These are phyloP conservation scores for Aspergillus ostianus DNA, from an alignment of 495 filamentous ascomycete species.

Conservation along the genomic window DNA sequence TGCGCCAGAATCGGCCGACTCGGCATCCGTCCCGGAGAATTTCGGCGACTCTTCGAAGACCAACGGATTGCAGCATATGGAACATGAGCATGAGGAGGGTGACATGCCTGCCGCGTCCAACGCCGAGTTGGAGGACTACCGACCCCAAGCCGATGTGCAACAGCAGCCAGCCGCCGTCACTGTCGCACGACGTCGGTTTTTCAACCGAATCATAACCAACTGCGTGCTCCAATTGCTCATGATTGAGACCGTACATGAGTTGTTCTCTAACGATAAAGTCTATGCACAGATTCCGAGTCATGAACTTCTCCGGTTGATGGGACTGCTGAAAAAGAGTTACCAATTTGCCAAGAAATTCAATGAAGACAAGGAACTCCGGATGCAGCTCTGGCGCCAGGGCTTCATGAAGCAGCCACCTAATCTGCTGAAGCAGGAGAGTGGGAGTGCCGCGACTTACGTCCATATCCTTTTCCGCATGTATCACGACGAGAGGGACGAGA, in stretches of 20 bases:
- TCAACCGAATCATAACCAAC: slow-evolving; percentile 99
- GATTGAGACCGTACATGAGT: slow-evolving; percentile 98
- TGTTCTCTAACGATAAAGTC: slow-evolving; percentile 95
- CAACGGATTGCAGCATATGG: slow-evolving; percentile 51
- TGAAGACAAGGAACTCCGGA: slow-evolving; percentile 90
- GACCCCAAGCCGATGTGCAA: slow-evolving; percentile 60
- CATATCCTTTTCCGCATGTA: slow-evolving; percentile 96
- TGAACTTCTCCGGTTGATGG: slow-evolving; percentile 90
- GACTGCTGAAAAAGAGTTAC: slow-evolving; percentile 88
- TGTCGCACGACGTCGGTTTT: slow-evolving; percentile 88
- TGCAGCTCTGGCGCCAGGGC: slow-evolving; percentile 91
- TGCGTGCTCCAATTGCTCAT: slow-evolving; percentile 96
- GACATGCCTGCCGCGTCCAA: slow-evolving; percentile 38
- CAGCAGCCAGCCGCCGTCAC: slow-evolving; percentile 91
- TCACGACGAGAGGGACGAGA: slow-evolving; percentile 79
- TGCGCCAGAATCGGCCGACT: slow-evolving; percentile 17
- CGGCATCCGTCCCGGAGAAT: slow-evolving; percentile 22
- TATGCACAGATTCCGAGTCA: slow-evolving; percentile 87
- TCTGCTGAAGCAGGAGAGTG: slow-evolving; percentile 94
- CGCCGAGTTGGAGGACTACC: slow-evolving; percentile 83
- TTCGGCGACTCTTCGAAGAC: slow-evolving; percentile 58
- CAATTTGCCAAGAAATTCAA: slow-evolving; percentile 97
- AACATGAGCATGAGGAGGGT: slow-evolving; percentile 40
- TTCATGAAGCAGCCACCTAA: slow-evolving; percentile 99
- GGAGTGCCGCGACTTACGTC: slow-evolving; percentile 89